Evolutionary conservation across 768 basidiomycete species (phyloP).

Genomic region (Leccinum boreale): DNA sequence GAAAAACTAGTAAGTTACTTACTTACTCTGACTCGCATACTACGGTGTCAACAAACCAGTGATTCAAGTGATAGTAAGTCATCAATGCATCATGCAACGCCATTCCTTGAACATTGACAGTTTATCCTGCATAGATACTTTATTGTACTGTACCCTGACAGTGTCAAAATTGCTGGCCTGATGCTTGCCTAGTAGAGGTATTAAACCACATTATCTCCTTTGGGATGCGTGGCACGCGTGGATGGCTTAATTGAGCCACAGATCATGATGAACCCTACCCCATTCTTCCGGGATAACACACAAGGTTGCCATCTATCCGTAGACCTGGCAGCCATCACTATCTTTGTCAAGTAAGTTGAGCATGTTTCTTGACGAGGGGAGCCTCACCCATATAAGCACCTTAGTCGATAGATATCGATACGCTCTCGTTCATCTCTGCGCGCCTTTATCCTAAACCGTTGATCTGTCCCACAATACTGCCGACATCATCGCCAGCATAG

Average conservation of each 20-base stretch:
- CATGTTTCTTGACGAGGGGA: not conserved
- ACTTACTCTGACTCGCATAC: not conserved
- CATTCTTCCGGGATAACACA: not conserved
- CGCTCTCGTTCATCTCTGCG: not conserved
- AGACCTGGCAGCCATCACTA: not conserved
- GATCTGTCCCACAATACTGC: not conserved
- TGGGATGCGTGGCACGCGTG: not conserved
- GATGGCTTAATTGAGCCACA: not conserved
- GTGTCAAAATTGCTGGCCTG: not conserved
- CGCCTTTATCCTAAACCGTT: not conserved
- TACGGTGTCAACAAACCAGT: not conserved
- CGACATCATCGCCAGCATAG: not conserved
- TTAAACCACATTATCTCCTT: constrained; percentile 2
- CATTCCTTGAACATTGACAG: not conserved
- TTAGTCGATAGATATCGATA: not conserved
- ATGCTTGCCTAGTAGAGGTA: not conserved
- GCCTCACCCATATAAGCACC: not conserved
- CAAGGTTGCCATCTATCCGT: not conserved
- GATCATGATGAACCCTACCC: not conserved
- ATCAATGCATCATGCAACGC: not conserved
- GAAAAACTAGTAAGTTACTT: not conserved
- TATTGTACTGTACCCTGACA: not conserved
- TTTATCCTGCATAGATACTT: constrained; percentile 2
- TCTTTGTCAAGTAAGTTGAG: not conserved
- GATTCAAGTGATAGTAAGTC: not conserved